Conservation (phyloP, 257 asterid species). For the Fraxinus excelsior region DNA sequence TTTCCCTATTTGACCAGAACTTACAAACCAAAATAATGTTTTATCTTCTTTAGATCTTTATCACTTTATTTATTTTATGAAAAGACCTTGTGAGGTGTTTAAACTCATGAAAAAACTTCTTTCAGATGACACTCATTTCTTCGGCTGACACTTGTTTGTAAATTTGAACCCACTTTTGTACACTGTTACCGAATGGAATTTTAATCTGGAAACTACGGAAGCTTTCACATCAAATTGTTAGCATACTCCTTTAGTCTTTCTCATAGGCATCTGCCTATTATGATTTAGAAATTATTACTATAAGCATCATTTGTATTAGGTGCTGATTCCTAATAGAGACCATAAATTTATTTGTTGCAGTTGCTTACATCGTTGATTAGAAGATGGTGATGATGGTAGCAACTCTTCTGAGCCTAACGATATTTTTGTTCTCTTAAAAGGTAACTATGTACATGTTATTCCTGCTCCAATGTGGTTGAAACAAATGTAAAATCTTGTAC, state of each 20-base stretch:
- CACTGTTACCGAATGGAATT: not conserved
- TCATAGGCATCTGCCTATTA: not conserved
- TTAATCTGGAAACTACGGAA: not conserved
- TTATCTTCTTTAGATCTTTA: not conserved
- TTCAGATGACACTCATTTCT: not conserved
- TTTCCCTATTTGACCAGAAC: not conserved
- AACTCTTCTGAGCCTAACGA: constrained; percentile 9
- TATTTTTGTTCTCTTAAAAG: constrained; percentile 21
- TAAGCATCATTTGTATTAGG: not conserved
- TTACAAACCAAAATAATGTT: not conserved
- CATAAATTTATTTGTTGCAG: constrained; percentile 46
- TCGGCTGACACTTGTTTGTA: not conserved
- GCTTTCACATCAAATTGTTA: not conserved
- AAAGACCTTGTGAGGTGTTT: constrained; percentile 2
- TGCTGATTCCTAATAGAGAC: constrained; percentile 19
- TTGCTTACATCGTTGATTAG: constrained; percentile 82
- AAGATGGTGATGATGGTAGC: constrained; percentile 62
- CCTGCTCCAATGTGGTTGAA: constrained; percentile 17
- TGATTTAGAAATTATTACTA: not conserved
- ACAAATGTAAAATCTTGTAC: constrained; percentile 19
- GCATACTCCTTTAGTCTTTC: not conserved
- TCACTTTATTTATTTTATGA: not conserved
- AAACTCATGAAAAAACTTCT: not conserved
- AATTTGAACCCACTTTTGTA: not conserved
- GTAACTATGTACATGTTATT: constrained; percentile 30